Conservation (phyloP, 2,329 filamentous ascomycete species). For the Hypoxylon rubiginosum region DNA sequence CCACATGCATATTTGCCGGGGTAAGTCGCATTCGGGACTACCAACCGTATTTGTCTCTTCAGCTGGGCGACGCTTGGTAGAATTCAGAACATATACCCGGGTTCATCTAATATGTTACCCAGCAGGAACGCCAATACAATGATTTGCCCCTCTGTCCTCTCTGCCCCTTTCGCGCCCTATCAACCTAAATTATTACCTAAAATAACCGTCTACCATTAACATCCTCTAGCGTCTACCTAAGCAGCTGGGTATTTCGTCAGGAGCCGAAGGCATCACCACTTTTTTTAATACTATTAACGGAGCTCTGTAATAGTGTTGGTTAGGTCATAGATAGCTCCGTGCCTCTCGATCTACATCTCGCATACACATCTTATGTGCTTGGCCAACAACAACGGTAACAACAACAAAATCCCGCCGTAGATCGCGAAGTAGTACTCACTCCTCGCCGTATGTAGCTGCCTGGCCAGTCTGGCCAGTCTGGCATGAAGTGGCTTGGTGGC, state of each 20-base stretch:
- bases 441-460: neutral
- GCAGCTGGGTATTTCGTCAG: neutral
- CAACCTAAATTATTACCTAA: neutral
- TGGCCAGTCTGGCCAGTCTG: neutral
- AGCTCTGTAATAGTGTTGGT: neutral
- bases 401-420: too few species aligned
- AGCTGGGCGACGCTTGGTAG: conserved; percentile 33
- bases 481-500: conserved; percentile 4
- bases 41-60: conserved; percentile 25
- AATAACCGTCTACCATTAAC: neutral
- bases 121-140: neutral
- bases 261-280: neutral
- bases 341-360: neutral
- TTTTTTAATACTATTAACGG: neutral
- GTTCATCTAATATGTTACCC: conserved; percentile 16
- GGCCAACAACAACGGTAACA: neutral
- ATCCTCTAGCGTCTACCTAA: neutral
- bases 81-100: conserved; percentile 35
- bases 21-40: conserved; percentile 27
- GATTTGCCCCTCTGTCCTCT: too few species aligned
- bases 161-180: neutral
- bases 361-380: neutral
- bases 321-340: neutral
- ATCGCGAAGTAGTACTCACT: neutral
- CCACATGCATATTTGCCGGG: conserved; percentile 29